Base-by-base conservation (phyloP, 768 basidiomycete genomes). In the Tylopilus cervinicoccineus region DNA sequence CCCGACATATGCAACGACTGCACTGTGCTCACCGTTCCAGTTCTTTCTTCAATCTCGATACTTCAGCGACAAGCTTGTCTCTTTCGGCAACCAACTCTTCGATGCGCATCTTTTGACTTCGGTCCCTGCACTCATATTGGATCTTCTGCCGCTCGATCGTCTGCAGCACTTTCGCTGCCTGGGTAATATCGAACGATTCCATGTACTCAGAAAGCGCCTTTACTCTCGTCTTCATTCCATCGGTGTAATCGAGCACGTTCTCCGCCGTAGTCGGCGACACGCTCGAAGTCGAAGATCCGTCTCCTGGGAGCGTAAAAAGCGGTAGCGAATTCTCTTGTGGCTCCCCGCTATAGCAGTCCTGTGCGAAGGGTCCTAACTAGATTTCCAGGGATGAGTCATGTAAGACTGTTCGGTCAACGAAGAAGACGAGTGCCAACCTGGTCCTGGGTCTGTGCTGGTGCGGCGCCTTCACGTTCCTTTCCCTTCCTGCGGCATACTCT, bases 251-350 rank as follows among this genome's bases (percentile, higher is more conserved):
- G 5, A 65, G 46, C 31, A 65, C 51, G 28, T 62, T 63, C 26
- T 65, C 62, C 3, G 60, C 62, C 16, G 11, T 52, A 0, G 62
- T 65, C 9, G 62, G 63, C 13, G 62, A 63, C 23, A 31, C 53
- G 17, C 57, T 50, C 10, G 60, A 28, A 5, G 33, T 34, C 4
- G 53, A 43, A 13, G 57, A 38, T 7, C 34, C 10, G n/a, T 54
- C 54, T 36, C 47, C 62, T 19, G 55, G 32, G 29, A 26, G 34
- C 13, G 55, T 47, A 7, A 55, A 58, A 32, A 56, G 49, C n/a
- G 62, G 60, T 13, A 67, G 48, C 13, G 33, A 39, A 42, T 59
- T 52, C 2, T 57, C 56, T 31, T 45, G 42, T 46, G 20, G 16
- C 26, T 38, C 31, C 16, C 24, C 32, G 20, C 14, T 19, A 39